These are phyloP conservation scores for Penicillium digitatum DNA, from an alignment of 2,329 filamentous ascomycete species.

Conservation along the genomic window DNA sequence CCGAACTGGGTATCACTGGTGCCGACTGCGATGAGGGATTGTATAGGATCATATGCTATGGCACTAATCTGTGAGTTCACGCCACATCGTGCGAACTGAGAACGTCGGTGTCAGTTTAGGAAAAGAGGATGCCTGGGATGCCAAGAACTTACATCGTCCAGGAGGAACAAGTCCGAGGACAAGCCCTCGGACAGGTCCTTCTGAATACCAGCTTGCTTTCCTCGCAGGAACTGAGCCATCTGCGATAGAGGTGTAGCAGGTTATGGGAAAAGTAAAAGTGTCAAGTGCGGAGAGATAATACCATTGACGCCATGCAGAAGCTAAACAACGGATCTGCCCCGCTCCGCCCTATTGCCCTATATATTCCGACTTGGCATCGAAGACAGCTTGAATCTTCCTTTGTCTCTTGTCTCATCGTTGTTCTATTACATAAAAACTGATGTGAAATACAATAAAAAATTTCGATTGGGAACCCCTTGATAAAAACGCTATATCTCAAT, in stretches of 20 bases:
- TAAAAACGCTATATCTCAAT: not conserved
- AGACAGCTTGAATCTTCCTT: not conserved
- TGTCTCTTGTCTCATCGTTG: not conserved
- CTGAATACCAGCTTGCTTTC: conserved; percentile 89
- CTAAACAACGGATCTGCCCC: conserved; percentile 25
- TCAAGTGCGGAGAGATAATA: conserved; percentile 16
- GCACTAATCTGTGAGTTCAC: conserved; percentile 73
- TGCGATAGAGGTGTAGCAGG: conserved; percentile 7
- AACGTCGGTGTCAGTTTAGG: conserved; percentile 11
- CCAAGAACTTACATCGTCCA: conserved; percentile 65
- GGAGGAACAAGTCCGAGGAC: conserved; percentile 69
- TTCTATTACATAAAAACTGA: not conserved
- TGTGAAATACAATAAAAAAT: not conserved
- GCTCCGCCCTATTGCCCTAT: conserved; percentile 19
- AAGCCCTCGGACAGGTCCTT: conserved; percentile 84
- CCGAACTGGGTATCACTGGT: conserved; percentile 85
- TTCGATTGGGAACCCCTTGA: not conserved
- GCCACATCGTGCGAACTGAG: conserved; percentile 66
- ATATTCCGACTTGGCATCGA: not conserved
- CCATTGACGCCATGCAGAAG: conserved; percentile 27
- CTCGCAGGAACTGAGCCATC: conserved; percentile 85
- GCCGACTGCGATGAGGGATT: conserved; percentile 87
- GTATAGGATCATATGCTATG: conserved; percentile 86
- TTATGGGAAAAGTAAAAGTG: conserved; percentile 6
- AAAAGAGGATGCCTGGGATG: conserved; percentile 26